Percentiles rank a stretch among this genome's conserved stretches.
Evolutionary conservation across 225 moss, liverwort and hornwort genomes (phyloP).

Genomic region (Thuidium tamariscinum): DNA sequence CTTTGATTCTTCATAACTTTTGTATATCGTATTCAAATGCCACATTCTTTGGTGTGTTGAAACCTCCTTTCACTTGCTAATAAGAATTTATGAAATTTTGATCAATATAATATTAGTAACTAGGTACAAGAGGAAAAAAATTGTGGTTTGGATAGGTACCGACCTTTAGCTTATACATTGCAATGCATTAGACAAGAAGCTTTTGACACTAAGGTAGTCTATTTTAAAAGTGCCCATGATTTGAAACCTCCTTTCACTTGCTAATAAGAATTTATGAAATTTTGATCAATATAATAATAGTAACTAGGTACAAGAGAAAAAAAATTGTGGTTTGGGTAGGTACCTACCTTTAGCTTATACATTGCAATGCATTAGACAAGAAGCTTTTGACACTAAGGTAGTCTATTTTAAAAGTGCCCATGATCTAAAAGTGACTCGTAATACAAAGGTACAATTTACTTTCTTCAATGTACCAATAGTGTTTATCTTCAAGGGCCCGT

Average conservation of each 20-base stretch:
- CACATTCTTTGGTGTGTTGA: fast-evolving
- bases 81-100: not conserved
- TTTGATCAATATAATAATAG: not conserved
- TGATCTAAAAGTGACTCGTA: too few relatives aligned
- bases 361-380: not conserved
- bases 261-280: not conserved
- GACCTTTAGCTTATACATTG: not conserved
- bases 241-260: not conserved
- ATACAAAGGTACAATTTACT: not conserved
- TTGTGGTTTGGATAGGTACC: fast-evolving
- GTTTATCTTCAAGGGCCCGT: too few relatives aligned
- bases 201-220: not conserved
- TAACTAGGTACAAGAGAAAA: not conserved
- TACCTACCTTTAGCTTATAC: not conserved
- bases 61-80: not conserved
- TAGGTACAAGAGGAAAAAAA: not conserved
- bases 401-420: not conserved
- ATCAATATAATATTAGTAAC: fast-evolving
- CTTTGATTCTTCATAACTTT: not conserved
- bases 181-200: not conserved
- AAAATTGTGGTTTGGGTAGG: fast-evolving
- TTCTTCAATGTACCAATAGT: not conserved
- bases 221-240: not conserved
- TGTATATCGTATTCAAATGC: fast-evolving
- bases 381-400: not conserved